phyloP scores from a whole-genome alignment of 108 stramenopile genomes.

The Craspedostauros australis region DNA sequence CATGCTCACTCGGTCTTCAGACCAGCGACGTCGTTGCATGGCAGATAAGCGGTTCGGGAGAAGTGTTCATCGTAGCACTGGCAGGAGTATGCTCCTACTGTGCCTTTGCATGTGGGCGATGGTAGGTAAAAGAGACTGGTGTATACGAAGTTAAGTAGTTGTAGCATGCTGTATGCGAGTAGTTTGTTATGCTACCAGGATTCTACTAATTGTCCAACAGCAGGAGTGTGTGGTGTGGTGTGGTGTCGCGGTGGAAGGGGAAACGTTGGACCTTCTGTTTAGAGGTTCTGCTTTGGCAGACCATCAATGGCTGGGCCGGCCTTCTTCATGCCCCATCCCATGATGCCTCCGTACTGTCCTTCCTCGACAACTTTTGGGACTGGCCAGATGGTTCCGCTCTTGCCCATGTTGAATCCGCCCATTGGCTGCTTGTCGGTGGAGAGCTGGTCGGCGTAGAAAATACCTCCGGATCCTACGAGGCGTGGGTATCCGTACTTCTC shows the following conservation, averaged over 20 bases:
- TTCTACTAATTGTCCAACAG: not conserved
- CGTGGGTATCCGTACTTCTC: constrained; percentile 88
- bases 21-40: too few relatives aligned
- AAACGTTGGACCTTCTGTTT: constrained; percentile 1
- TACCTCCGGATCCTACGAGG: constrained; percentile 81
- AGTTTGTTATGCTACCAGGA: not conserved
- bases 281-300: constrained; percentile 50
- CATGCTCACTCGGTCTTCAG: too few relatives aligned
- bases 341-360: constrained; percentile 75
- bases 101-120: not conserved
- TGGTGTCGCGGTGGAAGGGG: not conserved
- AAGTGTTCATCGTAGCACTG: too few relatives aligned
- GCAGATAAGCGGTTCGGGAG: too few relatives aligned
- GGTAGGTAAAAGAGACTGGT: not conserved
- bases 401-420: constrained; percentile 92
- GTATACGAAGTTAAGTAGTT: not conserved
- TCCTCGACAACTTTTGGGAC: constrained; percentile 66
- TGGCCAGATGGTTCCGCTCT: constrained; percentile 80
- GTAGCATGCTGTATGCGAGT: constrained; percentile 10
- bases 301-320: constrained; percentile 71
- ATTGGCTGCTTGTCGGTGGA: constrained; percentile 79
- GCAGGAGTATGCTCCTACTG: too few relatives aligned
- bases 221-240: not conserved
- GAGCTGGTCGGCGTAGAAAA: constrained; percentile 86
- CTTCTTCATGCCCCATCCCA: constrained; percentile 93